Conservation (phyloP, 1,139 yeast species). For the Sugiyamaella novakii region DNA sequence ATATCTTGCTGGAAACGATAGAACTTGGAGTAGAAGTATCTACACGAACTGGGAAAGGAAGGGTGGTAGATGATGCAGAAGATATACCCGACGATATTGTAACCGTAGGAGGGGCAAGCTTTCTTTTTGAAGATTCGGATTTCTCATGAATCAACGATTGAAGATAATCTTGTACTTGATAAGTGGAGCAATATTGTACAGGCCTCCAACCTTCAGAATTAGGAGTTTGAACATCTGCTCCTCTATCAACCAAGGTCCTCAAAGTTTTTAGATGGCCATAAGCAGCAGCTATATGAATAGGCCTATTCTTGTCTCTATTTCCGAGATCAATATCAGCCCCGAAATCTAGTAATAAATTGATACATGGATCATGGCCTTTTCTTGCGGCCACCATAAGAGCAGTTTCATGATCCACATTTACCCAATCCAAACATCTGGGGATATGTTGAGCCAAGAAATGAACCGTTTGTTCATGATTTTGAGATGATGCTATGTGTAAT, state of each 20-base stretch:
- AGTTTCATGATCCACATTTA: constrained; percentile 58
- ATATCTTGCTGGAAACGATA: not conserved
- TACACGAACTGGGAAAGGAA: not conserved
- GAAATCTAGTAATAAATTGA: constrained; percentile 69
- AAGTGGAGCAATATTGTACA: constrained; percentile 44
- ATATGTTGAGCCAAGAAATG: constrained; percentile 82
- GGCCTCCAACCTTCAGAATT: constrained; percentile 75
- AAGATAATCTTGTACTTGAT: constrained; percentile 43
- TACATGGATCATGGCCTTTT: constrained; percentile 68
- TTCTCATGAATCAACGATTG: constrained; percentile 39
- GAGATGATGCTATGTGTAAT: constrained; percentile 70
- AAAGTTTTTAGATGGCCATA: constrained; percentile 70
- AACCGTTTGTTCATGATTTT: constrained; percentile 76
- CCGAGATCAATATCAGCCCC: constrained; percentile 71
- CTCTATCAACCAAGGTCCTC: constrained; percentile 56
- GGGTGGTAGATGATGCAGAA: constrained; percentile 12
- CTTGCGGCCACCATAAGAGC: constrained; percentile 70
- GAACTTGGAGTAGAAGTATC: not conserved
- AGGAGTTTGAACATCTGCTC: constrained; percentile 51
- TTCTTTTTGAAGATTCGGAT: constrained; percentile 19
- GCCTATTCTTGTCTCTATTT: constrained; percentile 62
- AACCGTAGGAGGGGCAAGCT: constrained; percentile 5
- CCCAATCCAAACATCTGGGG: constrained; percentile 63
- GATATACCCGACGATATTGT: not conserved
- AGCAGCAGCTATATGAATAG: constrained; percentile 79